Conservation (phyloP, 2,329 filamentous ascomycete species). For the Trematosphaeria pertusa region DNA sequence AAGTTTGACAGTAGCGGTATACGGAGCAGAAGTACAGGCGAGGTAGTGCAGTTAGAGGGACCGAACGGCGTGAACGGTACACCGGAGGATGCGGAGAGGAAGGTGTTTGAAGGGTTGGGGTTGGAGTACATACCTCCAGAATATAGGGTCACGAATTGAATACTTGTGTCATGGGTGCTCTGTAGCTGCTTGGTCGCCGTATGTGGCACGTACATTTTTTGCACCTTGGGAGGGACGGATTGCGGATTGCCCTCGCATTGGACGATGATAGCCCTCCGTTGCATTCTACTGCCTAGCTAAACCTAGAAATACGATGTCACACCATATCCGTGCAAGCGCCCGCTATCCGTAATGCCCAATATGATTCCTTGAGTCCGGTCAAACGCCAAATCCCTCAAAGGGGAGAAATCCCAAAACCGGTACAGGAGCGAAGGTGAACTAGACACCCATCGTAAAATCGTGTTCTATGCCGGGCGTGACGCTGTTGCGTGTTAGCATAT, state of each 20-base stretch:
- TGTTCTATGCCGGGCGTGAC: conserved; percentile 98
- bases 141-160: conserved; percentile 51
- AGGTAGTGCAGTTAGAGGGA: conserved; percentile 73
- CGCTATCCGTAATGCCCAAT: not conserved
- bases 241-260: not conserved
- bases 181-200: too few relatives aligned
- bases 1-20: conserved; percentile 95
- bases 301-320: not conserved
- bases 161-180: not conserved
- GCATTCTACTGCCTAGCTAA: too few relatives aligned
- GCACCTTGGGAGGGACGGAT: not conserved
- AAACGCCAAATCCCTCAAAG: not conserved
- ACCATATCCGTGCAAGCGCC: not conserved
- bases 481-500: conserved; percentile 65
- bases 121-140: conserved; percentile 58
- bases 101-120: conserved; percentile 79
- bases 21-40: conserved; percentile 70
- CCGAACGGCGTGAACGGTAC: conserved; percentile 52
- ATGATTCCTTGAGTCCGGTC: not conserved
- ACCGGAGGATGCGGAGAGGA: conserved; percentile 76
- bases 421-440: conserved; percentile 33
- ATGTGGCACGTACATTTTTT: not conserved
- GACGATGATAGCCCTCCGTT: too few relatives aligned
- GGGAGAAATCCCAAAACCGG: not conserved
- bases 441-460: conserved; percentile 96